Percentiles rank a stretch among this genome's conserved stretches.
Conservation (phyloP, 148 eudicot genomes). For the Fallopia convolvulus region DNA sequence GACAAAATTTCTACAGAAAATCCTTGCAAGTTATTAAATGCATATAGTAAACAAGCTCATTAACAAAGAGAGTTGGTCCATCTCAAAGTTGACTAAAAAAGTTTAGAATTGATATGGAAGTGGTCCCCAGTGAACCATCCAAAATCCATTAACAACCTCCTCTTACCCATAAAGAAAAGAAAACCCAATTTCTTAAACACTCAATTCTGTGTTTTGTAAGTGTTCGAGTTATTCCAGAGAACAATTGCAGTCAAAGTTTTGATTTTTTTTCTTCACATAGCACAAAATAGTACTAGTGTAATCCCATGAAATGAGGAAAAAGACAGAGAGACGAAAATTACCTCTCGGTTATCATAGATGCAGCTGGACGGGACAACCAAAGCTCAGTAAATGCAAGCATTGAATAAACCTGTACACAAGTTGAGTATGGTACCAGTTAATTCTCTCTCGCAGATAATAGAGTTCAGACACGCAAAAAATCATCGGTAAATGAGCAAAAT, state of each 20-base stretch:
- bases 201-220: not conserved
- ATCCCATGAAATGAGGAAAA: not conserved
- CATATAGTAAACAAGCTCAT: not conserved
- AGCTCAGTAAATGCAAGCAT: slow-evolving; percentile 10
- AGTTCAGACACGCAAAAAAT: slow-evolving; percentile 7
- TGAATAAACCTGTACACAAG: slow-evolving; percentile 6
- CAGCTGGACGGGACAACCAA: slow-evolving; percentile 7
- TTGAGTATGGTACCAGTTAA: slow-evolving; percentile 1
- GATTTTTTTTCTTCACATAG: not conserved
- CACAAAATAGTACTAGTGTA: not conserved
- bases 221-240: not conserved
- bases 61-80: not conserved
- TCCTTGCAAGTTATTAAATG: not conserved
- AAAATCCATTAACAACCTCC: not conserved
- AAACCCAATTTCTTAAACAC: not conserved
- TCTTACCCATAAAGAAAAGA: not conserved
- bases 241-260: not conserved
- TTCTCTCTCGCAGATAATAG: not conserved
- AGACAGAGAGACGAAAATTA: not conserved
- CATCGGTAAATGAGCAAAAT: not conserved
- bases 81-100: not conserved
- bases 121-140: not conserved
- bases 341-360: not conserved
- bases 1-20: slow-evolving; percentile 7
- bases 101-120: not conserved